Evolutionary conservation across 345 rosid genomes (phyloP).

Genomic region (Populus nigra): DNA sequence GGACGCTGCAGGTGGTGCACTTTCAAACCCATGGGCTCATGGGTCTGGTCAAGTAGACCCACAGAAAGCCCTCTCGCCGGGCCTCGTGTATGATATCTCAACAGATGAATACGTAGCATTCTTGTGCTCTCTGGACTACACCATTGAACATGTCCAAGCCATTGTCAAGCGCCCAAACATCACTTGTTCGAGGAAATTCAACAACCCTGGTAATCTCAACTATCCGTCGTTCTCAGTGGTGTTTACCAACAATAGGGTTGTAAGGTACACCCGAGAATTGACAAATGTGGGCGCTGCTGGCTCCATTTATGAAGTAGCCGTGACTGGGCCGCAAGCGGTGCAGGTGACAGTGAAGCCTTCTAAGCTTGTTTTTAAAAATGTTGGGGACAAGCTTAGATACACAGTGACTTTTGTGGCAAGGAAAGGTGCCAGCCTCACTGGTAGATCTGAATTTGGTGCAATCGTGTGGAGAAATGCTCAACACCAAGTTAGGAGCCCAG

Average conservation of each 20-base stretch:
- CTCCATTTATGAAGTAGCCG: constrained; percentile 51
- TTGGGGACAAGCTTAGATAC: constrained; percentile 72
- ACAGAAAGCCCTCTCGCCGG: constrained; percentile 69
- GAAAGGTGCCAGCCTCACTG: constrained; percentile 34
- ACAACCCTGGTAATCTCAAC: constrained; percentile 80
- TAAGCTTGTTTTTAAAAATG: constrained; percentile 46
- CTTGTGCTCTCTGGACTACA: constrained; percentile 73
- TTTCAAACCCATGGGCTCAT: constrained; percentile 64
- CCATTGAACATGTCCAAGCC: constrained; percentile 51
- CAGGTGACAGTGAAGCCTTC: constrained; percentile 56
- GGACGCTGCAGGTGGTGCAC: constrained; percentile 58
- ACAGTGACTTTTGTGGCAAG: constrained; percentile 69
- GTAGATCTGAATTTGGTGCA: constrained; percentile 59
- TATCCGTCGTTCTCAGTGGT: constrained; percentile 85
- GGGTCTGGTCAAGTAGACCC: constrained; percentile 92
- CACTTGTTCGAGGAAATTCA: constrained; percentile 56
- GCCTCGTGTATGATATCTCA: constrained; percentile 75
- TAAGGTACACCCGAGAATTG: constrained; percentile 67
- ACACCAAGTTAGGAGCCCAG: constrained; percentile 75
- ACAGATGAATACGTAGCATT: constrained; percentile 63
- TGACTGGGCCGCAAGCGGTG: constrained; percentile 47
- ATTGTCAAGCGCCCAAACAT: constrained; percentile 63
- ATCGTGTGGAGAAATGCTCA: constrained; percentile 64
- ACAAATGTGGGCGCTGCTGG: constrained; percentile 74
- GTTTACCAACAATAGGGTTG: constrained; percentile 60